Evolutionary conservation across 768 basidiomycete genomes (phyloP).

Genomic region (Aureoboletus auriporus): DNA sequence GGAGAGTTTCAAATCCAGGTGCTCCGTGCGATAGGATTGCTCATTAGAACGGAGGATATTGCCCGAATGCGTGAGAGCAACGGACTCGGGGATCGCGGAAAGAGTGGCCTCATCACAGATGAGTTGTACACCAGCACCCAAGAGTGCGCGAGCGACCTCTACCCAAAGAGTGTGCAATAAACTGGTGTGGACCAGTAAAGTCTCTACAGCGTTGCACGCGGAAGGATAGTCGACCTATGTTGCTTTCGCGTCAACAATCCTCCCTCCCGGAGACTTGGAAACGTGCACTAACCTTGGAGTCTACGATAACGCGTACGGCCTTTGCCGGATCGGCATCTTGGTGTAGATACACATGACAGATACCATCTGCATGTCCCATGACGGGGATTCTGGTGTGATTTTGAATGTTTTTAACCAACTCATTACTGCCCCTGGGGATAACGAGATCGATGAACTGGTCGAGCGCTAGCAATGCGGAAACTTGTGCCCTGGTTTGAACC

Average conservation of each 20-base stretch:
- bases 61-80: constrained; percentile 32
- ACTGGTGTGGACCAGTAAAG: constrained; percentile 77
- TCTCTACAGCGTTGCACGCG: constrained; percentile 93
- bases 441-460: constrained; percentile 96
- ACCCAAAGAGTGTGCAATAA: constrained; percentile 78
- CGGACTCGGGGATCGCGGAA: constrained; percentile 45
- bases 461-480: constrained; percentile 78
- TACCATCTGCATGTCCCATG: constrained; percentile 98
- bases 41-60: constrained; percentile 52
- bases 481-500: constrained; percentile 88
- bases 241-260: constrained; percentile 1
- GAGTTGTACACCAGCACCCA: constrained; percentile 67
- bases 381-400: constrained; percentile 90
- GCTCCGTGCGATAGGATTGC: constrained; percentile 81
- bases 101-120: constrained; percentile 73
- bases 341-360: constrained; percentile 90
- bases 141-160: constrained; percentile 65
- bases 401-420: constrained; percentile 85
- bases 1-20: constrained; percentile 80
- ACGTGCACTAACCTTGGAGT: constrained; percentile 71
- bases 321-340: constrained; percentile 74
- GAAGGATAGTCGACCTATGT: constrained; percentile 87
- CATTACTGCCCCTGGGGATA: constrained; percentile 93
- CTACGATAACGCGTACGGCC: constrained; percentile 76
- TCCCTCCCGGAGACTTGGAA: background rate